Evolutionary conservation across 148 eudicot genomes (phyloP).

Genomic region (Tetragonia tetragonoides): DNA sequence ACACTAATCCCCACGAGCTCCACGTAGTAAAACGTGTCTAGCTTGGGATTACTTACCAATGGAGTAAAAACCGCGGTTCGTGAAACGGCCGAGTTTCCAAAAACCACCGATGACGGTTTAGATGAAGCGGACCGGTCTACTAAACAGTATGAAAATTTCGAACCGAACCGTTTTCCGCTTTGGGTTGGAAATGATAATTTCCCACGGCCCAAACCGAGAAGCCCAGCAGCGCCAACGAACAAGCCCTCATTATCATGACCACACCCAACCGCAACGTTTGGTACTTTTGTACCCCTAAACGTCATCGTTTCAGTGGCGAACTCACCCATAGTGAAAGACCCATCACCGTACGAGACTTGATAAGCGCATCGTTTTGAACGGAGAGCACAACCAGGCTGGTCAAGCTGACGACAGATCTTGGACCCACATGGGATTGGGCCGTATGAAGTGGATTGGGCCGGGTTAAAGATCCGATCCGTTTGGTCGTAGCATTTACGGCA

Average conservation of each 20-base stretch:
- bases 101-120: conserved; percentile 70
- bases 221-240: conserved; percentile 87
- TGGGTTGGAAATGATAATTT: conserved; percentile 71
- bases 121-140: conserved; percentile 80
- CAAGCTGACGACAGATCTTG: conserved; percentile 59
- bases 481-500: conserved; percentile 80
- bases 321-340: conserved; percentile 79
- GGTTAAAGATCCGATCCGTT: conserved; percentile 75
- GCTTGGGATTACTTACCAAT: conserved; percentile 63
- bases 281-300: conserved; percentile 51
- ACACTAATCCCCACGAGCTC: conserved; percentile 74
- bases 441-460: conserved; percentile 53
- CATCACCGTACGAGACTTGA: conserved; percentile 89
- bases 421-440: conserved; percentile 53
- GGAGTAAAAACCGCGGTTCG: conserved; percentile 70
- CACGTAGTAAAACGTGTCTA: conserved; percentile 92
- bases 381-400: conserved; percentile 65
- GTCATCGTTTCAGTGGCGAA: conserved; percentile 89
- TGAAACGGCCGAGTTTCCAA: conserved; percentile 62
- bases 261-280: conserved; percentile 76
- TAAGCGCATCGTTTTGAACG: conserved; percentile 57
- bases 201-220: conserved; percentile 83
- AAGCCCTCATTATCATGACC: conserved; percentile 93
- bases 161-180: conserved; percentile 64
- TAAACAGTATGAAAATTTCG: conserved; percentile 75